Evolutionary conservation across 495 filamentous ascomycete genomes (phyloP), one percentile per base, ranked within the genome.

Genomic region (Beverwykella pulmonaria): DNA sequence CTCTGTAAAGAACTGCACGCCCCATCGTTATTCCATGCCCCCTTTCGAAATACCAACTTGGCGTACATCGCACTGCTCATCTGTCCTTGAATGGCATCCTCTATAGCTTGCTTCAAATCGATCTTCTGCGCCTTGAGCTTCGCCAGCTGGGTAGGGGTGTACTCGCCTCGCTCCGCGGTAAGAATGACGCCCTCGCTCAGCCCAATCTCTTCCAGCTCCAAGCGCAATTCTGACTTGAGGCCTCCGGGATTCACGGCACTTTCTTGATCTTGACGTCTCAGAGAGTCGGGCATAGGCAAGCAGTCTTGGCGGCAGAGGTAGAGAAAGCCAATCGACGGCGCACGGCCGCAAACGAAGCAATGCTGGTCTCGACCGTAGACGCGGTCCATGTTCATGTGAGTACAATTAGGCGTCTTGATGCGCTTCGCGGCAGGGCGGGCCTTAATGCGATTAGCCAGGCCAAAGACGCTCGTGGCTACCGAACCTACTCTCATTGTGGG

Each of bases 301-400:
- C 34, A 75, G 70, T 92, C 88, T 67, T 86, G 80, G 5, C 78
- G 82, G 72, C 90, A 92, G 47, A 78, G 72, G 65, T 89, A 92
- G 22, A 92, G 76, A 84, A 85, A 92, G 27, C 87, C 86, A 48
- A 84, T 79, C 15, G 76, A 68, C 4, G 84, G 80, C 0, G 63
- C 62, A 53, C 72, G 71, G 15, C 74, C 69, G 65, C 89, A 91
- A 2, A 78, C 46, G 2, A 78, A 59, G 75, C 90, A 93, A 14
- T 50, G 34, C 15, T 53, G 59, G 41, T 78, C 70, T 0, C 69
- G 30, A 20, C 73, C 69, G 30, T 85, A 87, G 4, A 85, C 52
- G 14, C 84, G 80, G 3, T 82, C 79, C 85, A 90, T 86, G 20
- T 76, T 82, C 14, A 82, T 71, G 65, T 90, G 88, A 27, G 79